These are phyloP conservation scores for Solanum commersonii DNA, from an alignment of 257 asterid genomes.

Conservation along the genomic window DNA sequence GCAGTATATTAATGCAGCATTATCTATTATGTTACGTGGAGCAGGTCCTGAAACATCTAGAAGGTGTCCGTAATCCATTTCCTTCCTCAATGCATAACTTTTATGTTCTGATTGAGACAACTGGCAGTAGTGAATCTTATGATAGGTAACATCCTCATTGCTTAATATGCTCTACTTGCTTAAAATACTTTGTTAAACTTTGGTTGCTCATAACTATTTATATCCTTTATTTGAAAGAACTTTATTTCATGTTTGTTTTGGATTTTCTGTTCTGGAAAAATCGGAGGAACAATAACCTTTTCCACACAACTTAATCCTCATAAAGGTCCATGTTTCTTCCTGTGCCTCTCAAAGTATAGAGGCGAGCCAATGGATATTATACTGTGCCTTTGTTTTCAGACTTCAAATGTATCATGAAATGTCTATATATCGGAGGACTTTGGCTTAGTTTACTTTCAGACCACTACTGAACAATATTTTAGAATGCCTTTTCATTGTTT, in stretches of 20 bases:
- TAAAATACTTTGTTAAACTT: neutral
- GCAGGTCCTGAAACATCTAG: slow-evolving; percentile 86
- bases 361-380: neutral
- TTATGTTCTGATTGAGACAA: slow-evolving; percentile 90
- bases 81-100: slow-evolving; percentile 77
- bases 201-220: neutral
- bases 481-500: neutral
- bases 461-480: neutral
- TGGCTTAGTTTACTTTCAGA: neutral
- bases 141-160: slow-evolving; percentile 58
- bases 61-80: slow-evolving; percentile 91
- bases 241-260: neutral
- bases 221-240: neutral
- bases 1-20: neutral
- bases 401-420: neutral
- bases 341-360: neutral
- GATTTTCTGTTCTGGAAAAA: neutral
- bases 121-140: slow-evolving; percentile 82
- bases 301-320: neutral
- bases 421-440: neutral
- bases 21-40: slow-evolving; percentile 9
- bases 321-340: neutral
- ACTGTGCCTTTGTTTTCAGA: neutral
- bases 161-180: slow-evolving; percentile 2
- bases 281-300: neutral